Evolutionary conservation across 768 basidiomycete species (phyloP).

Genomic region (Podaxis sp.): DNA sequence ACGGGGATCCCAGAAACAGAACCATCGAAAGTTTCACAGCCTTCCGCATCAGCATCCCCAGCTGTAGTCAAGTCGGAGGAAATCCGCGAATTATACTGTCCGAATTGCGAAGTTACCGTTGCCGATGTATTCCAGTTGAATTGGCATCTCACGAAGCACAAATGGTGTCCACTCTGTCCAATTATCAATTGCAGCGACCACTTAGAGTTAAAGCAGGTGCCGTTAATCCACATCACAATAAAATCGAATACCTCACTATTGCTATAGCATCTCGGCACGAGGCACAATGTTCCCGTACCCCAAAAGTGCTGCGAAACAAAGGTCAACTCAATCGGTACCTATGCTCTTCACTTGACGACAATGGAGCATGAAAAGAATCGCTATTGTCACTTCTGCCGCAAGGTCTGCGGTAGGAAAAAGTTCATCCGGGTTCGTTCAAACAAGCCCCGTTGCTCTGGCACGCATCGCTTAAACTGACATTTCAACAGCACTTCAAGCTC

Average conservation of each 20-base stretch:
- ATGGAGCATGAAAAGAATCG: not conserved
- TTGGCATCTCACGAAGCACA: not conserved
- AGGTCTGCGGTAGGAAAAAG: not conserved
- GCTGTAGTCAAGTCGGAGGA: not conserved
- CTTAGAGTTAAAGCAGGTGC: not conserved
- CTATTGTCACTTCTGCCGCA: not conserved
- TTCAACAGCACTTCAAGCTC: not conserved
- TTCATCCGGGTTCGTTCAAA: not conserved
- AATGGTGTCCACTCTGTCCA: not conserved
- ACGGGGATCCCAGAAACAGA: no score
- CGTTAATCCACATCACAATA: not conserved
- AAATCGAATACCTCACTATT: not conserved
- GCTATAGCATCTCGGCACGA: not conserved
- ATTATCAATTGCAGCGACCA: not conserved
- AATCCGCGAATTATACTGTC: not conserved
- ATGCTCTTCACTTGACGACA: not conserved
- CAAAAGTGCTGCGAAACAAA: not conserved
- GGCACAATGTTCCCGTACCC: not conserved
- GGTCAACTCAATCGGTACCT: not conserved
- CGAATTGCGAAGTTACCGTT: not conserved
- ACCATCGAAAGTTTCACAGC: not conserved
- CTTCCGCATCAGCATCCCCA: not conserved
- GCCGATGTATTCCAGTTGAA: not conserved
- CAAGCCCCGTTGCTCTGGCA: not conserved
- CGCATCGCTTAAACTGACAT: not conserved